These are phyloP conservation scores for Neurospora crassa DNA, from an alignment of 2,329 filamentous ascomycete species.

Conservation along the genomic window DNA sequence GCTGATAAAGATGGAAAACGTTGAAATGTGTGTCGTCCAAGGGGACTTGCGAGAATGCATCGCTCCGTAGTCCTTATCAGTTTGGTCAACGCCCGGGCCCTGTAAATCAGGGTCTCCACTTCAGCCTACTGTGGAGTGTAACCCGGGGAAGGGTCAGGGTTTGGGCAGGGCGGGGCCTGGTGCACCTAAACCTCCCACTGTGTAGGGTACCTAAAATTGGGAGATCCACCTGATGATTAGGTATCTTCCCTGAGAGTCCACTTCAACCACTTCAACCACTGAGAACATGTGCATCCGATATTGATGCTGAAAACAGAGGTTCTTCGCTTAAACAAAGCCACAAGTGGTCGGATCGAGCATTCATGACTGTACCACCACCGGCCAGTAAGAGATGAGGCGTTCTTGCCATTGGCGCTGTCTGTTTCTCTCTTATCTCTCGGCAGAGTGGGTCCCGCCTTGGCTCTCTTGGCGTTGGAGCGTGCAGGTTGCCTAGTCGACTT, in stretches of 20 bases:
- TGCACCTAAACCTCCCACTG: too few species aligned
- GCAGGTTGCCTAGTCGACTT: background rate
- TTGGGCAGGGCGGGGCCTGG: background rate
- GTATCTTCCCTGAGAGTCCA: background rate
- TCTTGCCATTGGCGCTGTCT: constrained; percentile 5
- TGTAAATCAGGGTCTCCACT: background rate
- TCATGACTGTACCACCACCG: background rate
- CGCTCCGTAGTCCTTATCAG: background rate
- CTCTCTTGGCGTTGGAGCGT: background rate
- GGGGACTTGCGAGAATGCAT: background rate
- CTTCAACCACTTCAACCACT: background rate
- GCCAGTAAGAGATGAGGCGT: background rate
- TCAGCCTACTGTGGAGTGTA: background rate
- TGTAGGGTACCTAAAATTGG: too few species aligned
- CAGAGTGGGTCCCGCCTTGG: constrained; percentile 9
- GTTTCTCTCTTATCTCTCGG: constrained; percentile 14
- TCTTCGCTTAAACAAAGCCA: background rate
- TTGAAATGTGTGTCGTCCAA: background rate
- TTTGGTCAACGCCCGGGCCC: background rate
- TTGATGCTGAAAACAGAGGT: background rate
- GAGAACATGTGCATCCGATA: background rate
- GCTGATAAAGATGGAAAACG: background rate
- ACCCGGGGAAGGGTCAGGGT: background rate
- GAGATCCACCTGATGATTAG: background rate
- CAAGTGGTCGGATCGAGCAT: background rate